Evolutionary conservation across 768 basidiomycete genomes (phyloP).

Genomic region (Boletus reticuloceps): DNA sequence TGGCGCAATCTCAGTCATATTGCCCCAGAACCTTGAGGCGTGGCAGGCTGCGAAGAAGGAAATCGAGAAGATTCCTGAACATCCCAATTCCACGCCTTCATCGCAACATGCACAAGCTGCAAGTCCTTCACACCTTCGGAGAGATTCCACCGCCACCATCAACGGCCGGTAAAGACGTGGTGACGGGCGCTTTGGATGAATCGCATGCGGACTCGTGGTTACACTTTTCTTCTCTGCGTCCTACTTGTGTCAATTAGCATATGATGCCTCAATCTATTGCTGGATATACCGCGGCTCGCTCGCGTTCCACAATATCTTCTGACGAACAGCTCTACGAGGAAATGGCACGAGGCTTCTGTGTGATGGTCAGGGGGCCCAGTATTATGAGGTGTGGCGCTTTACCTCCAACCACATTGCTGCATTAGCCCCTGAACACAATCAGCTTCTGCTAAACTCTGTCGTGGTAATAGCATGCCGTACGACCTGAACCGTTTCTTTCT

Average conservation of each 20-base stretch:
- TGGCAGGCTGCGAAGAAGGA: conserved; percentile 97
- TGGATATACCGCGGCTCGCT: conserved; percentile 20
- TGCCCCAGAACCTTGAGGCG: conserved; percentile 82
- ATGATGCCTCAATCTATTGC: conserved; percentile 19
- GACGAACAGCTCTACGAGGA: conserved; percentile 6
- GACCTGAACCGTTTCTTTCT: background rate
- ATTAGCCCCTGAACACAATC: conserved; percentile 11
- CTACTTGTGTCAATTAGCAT: conserved; percentile 11
- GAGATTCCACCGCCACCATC: conserved; percentile 70
- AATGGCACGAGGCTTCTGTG: conserved; percentile 9
- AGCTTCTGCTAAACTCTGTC: conserved; percentile 2
- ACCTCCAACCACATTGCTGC: background rate
- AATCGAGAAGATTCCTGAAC: conserved; percentile 85
- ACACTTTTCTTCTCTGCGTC: conserved; percentile 4
- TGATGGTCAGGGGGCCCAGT: background rate
- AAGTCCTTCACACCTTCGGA: conserved; percentile 42
- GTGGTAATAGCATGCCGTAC: background rate
- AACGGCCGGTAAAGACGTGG: conserved; percentile 51
- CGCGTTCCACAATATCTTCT: conserved; percentile 8
- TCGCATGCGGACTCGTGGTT: conserved; percentile 11
- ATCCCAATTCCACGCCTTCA: conserved; percentile 71
- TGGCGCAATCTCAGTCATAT: conserved; percentile 14
- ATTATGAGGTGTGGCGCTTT: conserved; percentile 1
- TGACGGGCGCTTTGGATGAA: conserved; percentile 6
- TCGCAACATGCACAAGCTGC: conserved; percentile 33